A percentile compares a stretch with the other conserved stretches of the same genome.
Conservation (phyloP, 2,329 filamentous ascomycete species). For the Trichophyton rubrum region DNA sequence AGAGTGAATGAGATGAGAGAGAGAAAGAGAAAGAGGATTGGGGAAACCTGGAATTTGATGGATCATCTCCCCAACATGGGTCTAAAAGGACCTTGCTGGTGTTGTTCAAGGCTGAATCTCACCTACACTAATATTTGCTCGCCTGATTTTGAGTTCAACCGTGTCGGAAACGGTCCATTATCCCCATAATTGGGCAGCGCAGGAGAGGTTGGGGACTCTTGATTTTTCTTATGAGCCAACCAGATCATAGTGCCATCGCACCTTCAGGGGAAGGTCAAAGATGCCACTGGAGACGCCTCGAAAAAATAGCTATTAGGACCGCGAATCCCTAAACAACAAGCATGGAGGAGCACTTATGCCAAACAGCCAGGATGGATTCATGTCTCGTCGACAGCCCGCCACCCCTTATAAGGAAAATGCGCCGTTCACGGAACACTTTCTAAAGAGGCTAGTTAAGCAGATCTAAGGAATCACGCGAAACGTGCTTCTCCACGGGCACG, state of each 20-base stretch:
- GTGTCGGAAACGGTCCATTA: background rate
- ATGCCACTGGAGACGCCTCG: background rate
- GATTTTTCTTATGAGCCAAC: background rate
- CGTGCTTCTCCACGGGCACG: background rate
- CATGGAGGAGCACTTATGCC: no score
- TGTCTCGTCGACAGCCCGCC: background rate
- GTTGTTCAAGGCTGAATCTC: background rate
- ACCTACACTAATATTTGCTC: background rate
- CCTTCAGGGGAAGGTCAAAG: background rate
- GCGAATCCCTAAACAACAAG: no score
- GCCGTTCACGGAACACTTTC: background rate
- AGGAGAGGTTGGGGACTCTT: background rate
- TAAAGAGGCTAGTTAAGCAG: background rate
- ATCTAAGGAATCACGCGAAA: background rate
- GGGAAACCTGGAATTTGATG: background rate
- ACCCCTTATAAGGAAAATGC: background rate
- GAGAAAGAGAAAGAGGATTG: background rate
- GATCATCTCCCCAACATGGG: background rate
- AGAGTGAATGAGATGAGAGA: no score
- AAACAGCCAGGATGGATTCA: background rate
- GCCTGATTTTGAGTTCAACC: background rate
- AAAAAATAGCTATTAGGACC: no score
- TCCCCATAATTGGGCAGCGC: conserved; percentile 2
- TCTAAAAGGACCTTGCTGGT: background rate
- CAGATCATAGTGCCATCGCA: background rate